Evolutionary conservation across 2,329 filamentous ascomycete genomes (phyloP).

Genomic region (Fusarium austroafricanum): DNA sequence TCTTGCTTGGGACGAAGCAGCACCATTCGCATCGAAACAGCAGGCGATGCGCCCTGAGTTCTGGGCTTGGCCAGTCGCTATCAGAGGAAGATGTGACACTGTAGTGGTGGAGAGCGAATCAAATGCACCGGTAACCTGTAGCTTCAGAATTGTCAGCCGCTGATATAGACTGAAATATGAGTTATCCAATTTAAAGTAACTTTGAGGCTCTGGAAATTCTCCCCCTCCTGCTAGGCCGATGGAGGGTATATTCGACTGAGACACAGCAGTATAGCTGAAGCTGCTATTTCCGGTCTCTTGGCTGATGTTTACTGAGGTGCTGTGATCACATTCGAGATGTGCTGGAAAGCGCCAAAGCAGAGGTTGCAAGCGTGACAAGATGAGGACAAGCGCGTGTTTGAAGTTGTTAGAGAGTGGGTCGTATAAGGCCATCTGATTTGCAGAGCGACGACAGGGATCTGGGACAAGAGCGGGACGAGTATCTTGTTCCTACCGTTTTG

Average conservation of each 20-base stretch:
- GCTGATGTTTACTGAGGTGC: constrained; percentile 16
- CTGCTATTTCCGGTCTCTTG: constrained; percentile 18
- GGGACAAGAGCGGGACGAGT: constrained; percentile 40
- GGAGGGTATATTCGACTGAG: constrained; percentile 37
- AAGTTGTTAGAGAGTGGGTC: constrained; percentile 42
- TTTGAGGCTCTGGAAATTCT: constrained; percentile 21
- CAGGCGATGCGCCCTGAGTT: constrained; percentile 19
- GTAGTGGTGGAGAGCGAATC: constrained; percentile 22
- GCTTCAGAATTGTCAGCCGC: constrained; percentile 15
- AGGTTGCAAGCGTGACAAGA: constrained; percentile 27
- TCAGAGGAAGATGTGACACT: constrained; percentile 21
- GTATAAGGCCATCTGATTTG: constrained; percentile 40
- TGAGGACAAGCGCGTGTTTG: constrained; percentile 45
- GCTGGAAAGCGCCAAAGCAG: constrained; percentile 22
- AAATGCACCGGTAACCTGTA: constrained; percentile 20
- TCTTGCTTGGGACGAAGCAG: constrained; percentile 36
- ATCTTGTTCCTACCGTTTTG: constrained; percentile 41
- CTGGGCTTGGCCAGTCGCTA: constrained; percentile 19
- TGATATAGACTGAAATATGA: constrained; percentile 32
- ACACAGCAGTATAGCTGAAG: constrained; percentile 9
- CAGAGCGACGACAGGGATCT: constrained; percentile 25
- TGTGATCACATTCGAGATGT: constrained; percentile 18
- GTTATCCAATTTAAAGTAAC: constrained; percentile 16
- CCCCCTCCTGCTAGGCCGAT: constrained; percentile 10
- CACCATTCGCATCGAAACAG: constrained; percentile 34